Evolutionary conservation across 139 green algal species (phyloP).

Genomic region (Picochlorum sp.): DNA sequence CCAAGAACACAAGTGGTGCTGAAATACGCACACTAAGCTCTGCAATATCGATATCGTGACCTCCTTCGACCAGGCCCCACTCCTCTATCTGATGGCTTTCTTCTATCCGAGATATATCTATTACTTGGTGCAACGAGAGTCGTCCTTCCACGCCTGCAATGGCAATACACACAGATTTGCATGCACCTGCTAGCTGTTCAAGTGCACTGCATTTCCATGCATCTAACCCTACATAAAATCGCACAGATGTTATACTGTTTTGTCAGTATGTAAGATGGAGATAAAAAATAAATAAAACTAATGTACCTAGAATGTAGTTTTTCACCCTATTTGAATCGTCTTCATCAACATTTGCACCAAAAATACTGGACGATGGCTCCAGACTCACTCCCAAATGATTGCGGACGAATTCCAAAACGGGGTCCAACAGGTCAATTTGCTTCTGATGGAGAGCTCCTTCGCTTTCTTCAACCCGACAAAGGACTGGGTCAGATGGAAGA

Average conservation of each 20-base stretch:
- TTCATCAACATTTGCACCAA: conserved; percentile 37
- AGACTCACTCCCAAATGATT: conserved; percentile 41
- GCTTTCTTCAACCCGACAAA: conserved; percentile 43
- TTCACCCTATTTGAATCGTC: conserved; percentile 20
- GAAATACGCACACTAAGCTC: conserved; percentile 62
- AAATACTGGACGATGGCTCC: conserved; percentile 39
- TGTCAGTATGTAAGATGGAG: neutral
- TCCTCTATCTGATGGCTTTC: conserved; percentile 71
- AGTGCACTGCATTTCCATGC: conserved; percentile 61
- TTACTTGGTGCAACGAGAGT: conserved; percentile 39
- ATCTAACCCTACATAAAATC: conserved; percentile 23
- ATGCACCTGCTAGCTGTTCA: conserved; percentile 54
- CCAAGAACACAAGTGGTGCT: conserved; percentile 60
- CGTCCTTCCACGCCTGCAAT: conserved; percentile 51
- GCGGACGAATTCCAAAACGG: conserved; percentile 48
- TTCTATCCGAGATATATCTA: conserved; percentile 58
- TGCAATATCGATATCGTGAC: conserved; percentile 87
- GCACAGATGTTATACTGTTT: neutral
- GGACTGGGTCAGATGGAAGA: conserved; percentile 69
- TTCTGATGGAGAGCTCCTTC: neutral
- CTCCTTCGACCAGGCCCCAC: conserved; percentile 93
- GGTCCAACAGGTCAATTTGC: conserved; percentile 37
- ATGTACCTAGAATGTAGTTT: conserved; percentile 20
- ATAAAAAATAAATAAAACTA: conserved; percentile 7
- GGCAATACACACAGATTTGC: conserved; percentile 77